Evolutionary conservation across 1,284 basidiomycete species (phyloP), one percentile per base, ranked within the genome.

Genomic region (Ceratobasidium sp.): DNA sequence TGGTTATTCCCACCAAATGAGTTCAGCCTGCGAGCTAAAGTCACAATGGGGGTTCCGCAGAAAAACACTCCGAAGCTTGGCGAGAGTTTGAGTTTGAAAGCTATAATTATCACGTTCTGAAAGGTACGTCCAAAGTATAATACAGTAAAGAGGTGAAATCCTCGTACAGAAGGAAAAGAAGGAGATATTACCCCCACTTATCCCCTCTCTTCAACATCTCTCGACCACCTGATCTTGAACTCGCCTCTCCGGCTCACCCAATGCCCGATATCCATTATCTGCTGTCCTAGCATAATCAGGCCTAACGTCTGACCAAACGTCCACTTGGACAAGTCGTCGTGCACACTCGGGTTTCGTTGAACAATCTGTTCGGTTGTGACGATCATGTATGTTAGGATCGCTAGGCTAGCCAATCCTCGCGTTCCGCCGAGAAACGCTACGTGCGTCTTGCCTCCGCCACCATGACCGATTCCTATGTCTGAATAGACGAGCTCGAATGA

Each of bases 261-360:
- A 33, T 54, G 6, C 26, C 48, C 57, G n/a, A 73, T 62, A 46
- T 75, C 73, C 26, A 75, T n/a, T 38, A 75, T 5, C 50, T 65
- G 62, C 28, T 59, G 62, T 5, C 28, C 42, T 23, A 75, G 28
- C 73, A 75, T 65, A 17, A 75, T 59, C 61, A 75, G 50, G 20
- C 59, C 73, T 38, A 75, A 44, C 44, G 62, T 65, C 57, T 75
- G 73, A 20, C 73, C 73, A 56, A 65, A 75, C 20, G 73, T 54
- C 73, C 73, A 75, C 15, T 54, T 5, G 9, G 26, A 48, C 48
- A 75, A 33, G 13, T 44, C 50, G 12, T 52, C 62, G 17, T 23
- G 28, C 54, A 65, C 62, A 28, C 44, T 28, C 9, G 70, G 57
- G 15, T 75, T 64, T 10, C 56, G 48, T 10, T 26, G 23, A 13